Base-by-base conservation (phyloP, 345 rosid species). In the Turnera subulata region DNA sequence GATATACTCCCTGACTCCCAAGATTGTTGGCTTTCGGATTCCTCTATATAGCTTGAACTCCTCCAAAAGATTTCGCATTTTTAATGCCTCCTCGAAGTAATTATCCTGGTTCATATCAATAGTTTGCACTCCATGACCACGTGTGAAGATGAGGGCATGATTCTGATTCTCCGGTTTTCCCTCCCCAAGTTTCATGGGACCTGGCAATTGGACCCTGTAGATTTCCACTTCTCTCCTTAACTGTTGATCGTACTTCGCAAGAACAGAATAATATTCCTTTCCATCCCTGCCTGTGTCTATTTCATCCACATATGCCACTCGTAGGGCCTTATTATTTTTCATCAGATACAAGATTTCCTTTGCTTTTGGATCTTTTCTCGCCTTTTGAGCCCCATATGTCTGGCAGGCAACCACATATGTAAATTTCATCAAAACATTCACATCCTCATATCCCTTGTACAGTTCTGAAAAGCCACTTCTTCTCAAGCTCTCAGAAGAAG, bases 101-200 rank as follows among this genome's bases (percentile, higher is more conserved):
- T 82, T 84, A 73, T 92, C 98, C 79, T 92, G 98, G 78, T 92
- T 92, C 98, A 92, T 92, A 65, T 92, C 97, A 53, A 92, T 92
- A n/a, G 98, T 92, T 65, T 92, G 98, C 56, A 92, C 77, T 33
- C 97, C 98, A 79, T 89, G 97, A 33, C 98, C 98, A 17, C 97
- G 84, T 29, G 98, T 92, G 73, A 92, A 92, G 66, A 92, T 92
- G 42, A 89, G 50, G 51, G 98, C 97, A 71, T 92, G 98, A 68
- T 92, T 92, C 76, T 92, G 98, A 77, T 92, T 92, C 75, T 92
- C 98, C 16, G 98, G 98, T 65, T 92, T 92, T 18, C 98, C 98
- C 77, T 92, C 98, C 23, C 99, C 99, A 59, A 92, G 88, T 78
- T 92, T 92, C 83, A 92, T 58, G 0, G 96, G 94, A 59, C 97